Percentiles rank a stretch among this genome's conserved stretches.
phyloP scores from a whole-genome alignment of 2,329 filamentous ascomycete species.

The Penicillium sp. region DNA sequence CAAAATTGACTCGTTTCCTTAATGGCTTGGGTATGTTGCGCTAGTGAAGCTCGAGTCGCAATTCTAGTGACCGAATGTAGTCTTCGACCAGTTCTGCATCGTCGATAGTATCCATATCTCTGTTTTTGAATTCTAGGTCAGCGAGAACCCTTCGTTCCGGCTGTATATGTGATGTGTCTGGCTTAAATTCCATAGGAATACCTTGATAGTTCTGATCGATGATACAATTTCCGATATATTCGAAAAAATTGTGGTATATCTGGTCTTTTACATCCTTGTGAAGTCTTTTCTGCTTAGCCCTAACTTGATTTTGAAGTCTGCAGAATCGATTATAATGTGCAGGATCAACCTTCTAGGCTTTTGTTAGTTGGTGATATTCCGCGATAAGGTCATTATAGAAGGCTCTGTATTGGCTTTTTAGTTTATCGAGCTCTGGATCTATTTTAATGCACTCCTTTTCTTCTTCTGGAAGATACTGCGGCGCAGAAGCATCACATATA shows the following conservation, averaged over 20 bases:
- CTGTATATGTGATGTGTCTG: neutral
- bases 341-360: neutral
- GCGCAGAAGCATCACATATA: conserved; percentile 9
- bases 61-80: neutral
- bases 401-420: neutral
- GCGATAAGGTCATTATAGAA: neutral
- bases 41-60: neutral
- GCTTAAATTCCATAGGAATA: conserved; percentile 1
- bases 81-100: neutral
- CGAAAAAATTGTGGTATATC: conserved; percentile 1
- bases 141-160: neutral
- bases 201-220: conserved; percentile 7
- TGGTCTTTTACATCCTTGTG: neutral
- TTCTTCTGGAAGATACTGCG: neutral
- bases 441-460: conserved; percentile 1
- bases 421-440: neutral
- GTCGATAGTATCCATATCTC: neutral
- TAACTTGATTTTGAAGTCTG: neutral
- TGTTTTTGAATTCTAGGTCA: neutral
- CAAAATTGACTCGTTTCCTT: neutral
- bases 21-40: neutral
- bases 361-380: neutral
- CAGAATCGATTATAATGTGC: neutral
- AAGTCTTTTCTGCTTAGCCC: neutral
- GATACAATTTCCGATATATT: conserved; percentile 6